Base-by-base conservation (phyloP, 2,329 filamentous ascomycete species). In the Pleurostoma richardsiae region DNA sequence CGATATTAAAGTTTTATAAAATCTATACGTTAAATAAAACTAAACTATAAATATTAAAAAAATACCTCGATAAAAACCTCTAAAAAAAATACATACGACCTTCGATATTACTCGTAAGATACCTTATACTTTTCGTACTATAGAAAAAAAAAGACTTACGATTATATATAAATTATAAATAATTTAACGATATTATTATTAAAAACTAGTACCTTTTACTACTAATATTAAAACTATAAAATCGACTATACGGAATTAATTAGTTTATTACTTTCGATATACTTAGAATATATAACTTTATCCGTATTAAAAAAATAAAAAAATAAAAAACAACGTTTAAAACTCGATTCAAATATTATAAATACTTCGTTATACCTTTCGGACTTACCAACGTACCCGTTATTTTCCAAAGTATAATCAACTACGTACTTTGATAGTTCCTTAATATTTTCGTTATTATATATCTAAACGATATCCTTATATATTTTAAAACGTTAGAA, bases 151-250 rank as follows among this genome's bases (percentile, higher is more conserved):
- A 19, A 46, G n/a, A 42, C n/a, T 5, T 42, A 29, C 19, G 10
- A 28, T 10, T 42, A 29, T 42, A 42, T 31, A 41, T 44, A 39
- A 29, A 36, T 6, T 46, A 38, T 31, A 43, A 28, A 29, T 39
- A 44, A 7, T 26, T 48, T 45, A 36, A 44, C 31, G 40, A 33
- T 30, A 43, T 41, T 46, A 49, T 43, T 26, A 39, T 42, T 45
- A 45, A 41, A 26, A 42, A 42, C 11, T 2, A 3, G 4, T 42
- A 42, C 10, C 27, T 30, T n/a, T 39, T 45, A 36, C 27, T 29
- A 7, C 26, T 41, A 26, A 41, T 41, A 27, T 33, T 8, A 1
- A 4, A 45, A 40, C 5, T 39, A n/a, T 4, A 42, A 36, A 45
- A 45, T 31, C 29, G 38, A 42, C 31, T 43, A 19, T 19, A 19